These are phyloP conservation scores for Fusarium subglutinans DNA, from an alignment of 2,329 filamentous ascomycete genomes.

Conservation along the genomic window DNA sequence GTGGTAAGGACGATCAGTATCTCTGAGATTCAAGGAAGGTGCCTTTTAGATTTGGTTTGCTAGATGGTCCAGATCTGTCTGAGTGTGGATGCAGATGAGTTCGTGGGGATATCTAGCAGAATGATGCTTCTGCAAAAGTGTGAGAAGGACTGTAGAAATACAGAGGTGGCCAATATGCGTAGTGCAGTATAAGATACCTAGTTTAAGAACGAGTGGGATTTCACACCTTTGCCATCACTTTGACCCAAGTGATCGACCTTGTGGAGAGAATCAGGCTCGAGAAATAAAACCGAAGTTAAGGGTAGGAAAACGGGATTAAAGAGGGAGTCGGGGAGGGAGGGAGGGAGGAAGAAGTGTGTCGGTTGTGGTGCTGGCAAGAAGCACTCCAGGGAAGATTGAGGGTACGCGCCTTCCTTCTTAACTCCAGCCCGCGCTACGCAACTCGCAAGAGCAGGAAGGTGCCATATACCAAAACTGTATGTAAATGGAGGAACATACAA, in stretches of 20 bases:
- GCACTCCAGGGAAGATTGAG: not conserved
- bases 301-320: not conserved
- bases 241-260: not conserved
- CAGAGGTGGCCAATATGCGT: conserved; percentile 3
- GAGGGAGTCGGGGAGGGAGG: not conserved
- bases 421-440: not conserved
- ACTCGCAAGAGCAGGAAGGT: not conserved
- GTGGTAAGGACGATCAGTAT: conserved; percentile 25
- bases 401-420: conserved; percentile 13
- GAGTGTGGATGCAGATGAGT: conserved; percentile 3
- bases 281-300: conserved; percentile 1
- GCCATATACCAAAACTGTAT: not conserved
- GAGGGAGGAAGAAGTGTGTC: not conserved
- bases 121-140: conserved; percentile 14
- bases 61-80: conserved; percentile 19
- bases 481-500: not conserved
- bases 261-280: not conserved
- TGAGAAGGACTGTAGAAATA: not conserved
- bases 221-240: conserved; percentile 25
- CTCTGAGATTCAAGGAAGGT: conserved; percentile 43
- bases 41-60: conserved; percentile 41
- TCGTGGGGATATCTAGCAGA: not conserved
- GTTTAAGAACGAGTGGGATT: conserved; percentile 21
- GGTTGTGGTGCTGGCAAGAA: not conserved
- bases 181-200: conserved; percentile 7